phyloP scores from a whole-genome alignment of 2,329 filamentous ascomycete genomes.

The Pseudonectria foliicola region DNA sequence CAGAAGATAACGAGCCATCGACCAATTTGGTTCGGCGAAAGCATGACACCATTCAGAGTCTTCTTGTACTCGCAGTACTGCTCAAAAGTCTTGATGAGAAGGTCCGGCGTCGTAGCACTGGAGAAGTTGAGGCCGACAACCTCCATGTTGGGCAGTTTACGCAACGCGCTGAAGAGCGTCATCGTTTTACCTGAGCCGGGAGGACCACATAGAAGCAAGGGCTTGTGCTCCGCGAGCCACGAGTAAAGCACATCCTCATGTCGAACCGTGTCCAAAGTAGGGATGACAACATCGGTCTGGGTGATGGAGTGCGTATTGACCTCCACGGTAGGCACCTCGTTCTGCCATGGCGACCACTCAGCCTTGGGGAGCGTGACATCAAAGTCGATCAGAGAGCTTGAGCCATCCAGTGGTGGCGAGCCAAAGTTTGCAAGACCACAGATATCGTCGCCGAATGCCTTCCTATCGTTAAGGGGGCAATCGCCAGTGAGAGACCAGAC shows the following conservation, averaged over 20 bases:
- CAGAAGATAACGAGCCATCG: slow-evolving; percentile 98
- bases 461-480: slow-evolving; percentile 81
- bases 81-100: slow-evolving; percentile 98
- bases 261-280: slow-evolving; percentile 91
- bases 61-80: slow-evolving; percentile 99
- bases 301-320: slow-evolving; percentile 98
- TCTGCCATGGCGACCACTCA: slow-evolving; percentile 91
- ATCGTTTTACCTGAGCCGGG: slow-evolving; percentile 99
- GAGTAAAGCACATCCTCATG: slow-evolving; percentile 99
- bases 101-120: slow-evolving; percentile 93
- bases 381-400: slow-evolving; percentile 87
- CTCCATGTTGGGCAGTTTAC: slow-evolving; percentile 97
- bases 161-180: slow-evolving; percentile 95
- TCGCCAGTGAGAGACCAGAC: slow-evolving; percentile 97
- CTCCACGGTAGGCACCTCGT: slow-evolving; percentile 87
- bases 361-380: slow-evolving; percentile 81
- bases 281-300: slow-evolving; percentile 97
- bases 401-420: slow-evolving; percentile 69
- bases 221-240: slow-evolving; percentile 98
- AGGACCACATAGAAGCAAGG: slow-evolving; percentile 89
- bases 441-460: slow-evolving; percentile 80
- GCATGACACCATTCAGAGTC: slow-evolving; percentile 89
- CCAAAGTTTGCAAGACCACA: slow-evolving; percentile 79
- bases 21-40: slow-evolving; percentile 93
- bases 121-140: slow-evolving; percentile 99